phyloP scores from a whole-genome alignment of 1,284 basidiomycete species.

The Ustilago tritici region DNA sequence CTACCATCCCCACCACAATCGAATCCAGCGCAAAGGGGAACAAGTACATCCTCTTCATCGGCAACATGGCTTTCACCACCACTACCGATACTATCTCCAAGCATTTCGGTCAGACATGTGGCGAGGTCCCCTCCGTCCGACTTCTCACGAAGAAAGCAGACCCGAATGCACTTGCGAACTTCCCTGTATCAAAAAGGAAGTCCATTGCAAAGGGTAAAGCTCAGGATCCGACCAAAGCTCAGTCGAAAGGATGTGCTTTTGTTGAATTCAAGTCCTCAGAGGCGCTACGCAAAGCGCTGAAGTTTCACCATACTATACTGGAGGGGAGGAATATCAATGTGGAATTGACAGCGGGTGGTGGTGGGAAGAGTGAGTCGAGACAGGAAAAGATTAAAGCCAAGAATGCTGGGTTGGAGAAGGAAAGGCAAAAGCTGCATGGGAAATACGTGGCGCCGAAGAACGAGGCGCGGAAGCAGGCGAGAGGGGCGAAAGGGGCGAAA shows the following conservation, averaged over 20 bases:
- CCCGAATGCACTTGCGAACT: constrained; percentile 39
- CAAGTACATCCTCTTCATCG: constrained; percentile 66
- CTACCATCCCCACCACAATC: constrained; percentile 5
- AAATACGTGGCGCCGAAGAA: constrained; percentile 65
- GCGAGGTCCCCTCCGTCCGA: constrained; percentile 64
- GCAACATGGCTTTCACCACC: constrained; percentile 68
- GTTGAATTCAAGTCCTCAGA: constrained; percentile 59
- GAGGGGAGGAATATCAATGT: constrained; percentile 68
- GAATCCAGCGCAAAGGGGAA: constrained; percentile 19
- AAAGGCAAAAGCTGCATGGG: constrained; percentile 62
- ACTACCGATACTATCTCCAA: constrained; percentile 59
- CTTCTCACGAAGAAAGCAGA: constrained; percentile 65
- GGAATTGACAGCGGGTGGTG: constrained; percentile 68
- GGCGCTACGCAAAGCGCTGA: constrained; percentile 64
- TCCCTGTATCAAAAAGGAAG: constrained; percentile 65
- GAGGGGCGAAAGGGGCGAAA: constrained; percentile 15
- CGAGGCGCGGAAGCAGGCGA: constrained; percentile 52
- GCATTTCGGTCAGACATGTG: constrained; percentile 62
- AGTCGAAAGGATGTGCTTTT: constrained; percentile 67
- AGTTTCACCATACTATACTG: constrained; percentile 67
- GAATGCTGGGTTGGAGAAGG: constrained; percentile 64
- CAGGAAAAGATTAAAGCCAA: constrained; percentile 66
- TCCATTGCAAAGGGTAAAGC: constrained; percentile 69
- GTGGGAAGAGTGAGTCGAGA: constrained; percentile 59
- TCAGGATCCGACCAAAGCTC: constrained; percentile 53